phyloP scores from a whole-genome alignment of 148 eudicot species.

The Pouteria glomerata region DNA sequence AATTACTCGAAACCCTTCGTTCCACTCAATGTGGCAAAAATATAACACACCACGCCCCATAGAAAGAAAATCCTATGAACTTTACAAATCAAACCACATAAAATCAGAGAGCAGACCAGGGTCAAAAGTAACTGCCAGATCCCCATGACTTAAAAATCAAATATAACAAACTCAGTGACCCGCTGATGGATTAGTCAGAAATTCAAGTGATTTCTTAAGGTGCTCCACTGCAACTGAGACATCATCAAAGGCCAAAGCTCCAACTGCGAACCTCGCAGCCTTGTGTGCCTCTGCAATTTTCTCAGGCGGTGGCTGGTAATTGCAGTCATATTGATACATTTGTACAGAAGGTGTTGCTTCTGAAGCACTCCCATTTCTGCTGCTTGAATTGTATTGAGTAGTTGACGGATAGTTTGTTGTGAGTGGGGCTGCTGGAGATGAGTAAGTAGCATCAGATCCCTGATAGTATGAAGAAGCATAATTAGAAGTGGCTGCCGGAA shows the following conservation, averaged over 20 bases:
- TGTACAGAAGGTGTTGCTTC: slow-evolving; percentile 36
- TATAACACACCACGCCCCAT: too few species aligned
- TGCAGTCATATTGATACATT: slow-evolving; percentile 60
- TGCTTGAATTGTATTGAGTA: slow-evolving; percentile 39
- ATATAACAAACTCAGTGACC: slow-evolving; percentile 34
- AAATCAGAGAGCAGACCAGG: background rate
- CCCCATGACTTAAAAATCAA: slow-evolving; percentile 8
- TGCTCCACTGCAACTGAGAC: slow-evolving; percentile 70
- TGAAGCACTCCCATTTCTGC: slow-evolving; percentile 40
- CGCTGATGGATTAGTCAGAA: slow-evolving; percentile 78
- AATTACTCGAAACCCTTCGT: background rate
- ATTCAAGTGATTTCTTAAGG: slow-evolving; percentile 86
- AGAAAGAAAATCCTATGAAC: background rate
- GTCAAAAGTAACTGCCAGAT: background rate
- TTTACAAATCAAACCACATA: slow-evolving; percentile 17
- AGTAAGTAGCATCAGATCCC: slow-evolving; percentile 59
- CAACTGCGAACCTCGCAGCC: slow-evolving; percentile 97
- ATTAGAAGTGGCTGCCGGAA: slow-evolving; percentile 65
- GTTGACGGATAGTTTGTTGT: slow-evolving; percentile 36
- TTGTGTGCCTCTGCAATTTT: slow-evolving; percentile 94
- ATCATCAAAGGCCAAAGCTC: slow-evolving; percentile 94
- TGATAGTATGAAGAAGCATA: slow-evolving; percentile 58
- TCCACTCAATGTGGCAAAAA: background rate
- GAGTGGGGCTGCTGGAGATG: slow-evolving; percentile 38
- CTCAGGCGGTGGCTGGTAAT: slow-evolving; percentile 74